Base-by-base conservation (phyloP, 179 eudicot genomes). In the Drosera spatulata region DNA sequence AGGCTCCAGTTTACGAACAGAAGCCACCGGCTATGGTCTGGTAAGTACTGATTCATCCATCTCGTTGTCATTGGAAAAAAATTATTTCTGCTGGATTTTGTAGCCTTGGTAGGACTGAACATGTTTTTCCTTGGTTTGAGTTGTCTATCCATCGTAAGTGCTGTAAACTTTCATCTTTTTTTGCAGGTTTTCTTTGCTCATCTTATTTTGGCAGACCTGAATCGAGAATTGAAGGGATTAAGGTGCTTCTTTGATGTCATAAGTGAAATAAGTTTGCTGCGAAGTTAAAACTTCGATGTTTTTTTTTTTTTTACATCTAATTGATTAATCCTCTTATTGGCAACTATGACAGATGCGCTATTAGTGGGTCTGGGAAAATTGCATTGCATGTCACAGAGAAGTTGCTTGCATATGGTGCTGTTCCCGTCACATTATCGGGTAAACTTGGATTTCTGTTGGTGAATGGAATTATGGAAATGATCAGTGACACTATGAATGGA, bases 1-100 rank as follows among this genome's bases (percentile, higher is more conserved):
- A 60, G 88, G 93, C 59, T 75, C 98, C 69, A 93, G 99, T 74
- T 79, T 93, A 44, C 80, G 97, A 44, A 84, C 95, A 44, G 99
- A 93, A 75, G 99, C 99, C 67, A 93, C 94, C 61, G 99, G 97
- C 65, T 93, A 93, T 79, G 99, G 99, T 53, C 74, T 93, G 93
- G 99, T 90, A 61, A 50, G 70, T 53, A 53, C 48, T 53, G 54
- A 6, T 52, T 52, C 64, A 58, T 52, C 58, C 49, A 45, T 45
- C 49, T 45, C n/a, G n/a, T n/a, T n/a, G n/a, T n/a, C n/a, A n/a
- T n/a, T n/a, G n/a, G n/a, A n/a, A n/a, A n/a, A n/a, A n/a, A n/a
- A n/a, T n/a, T n/a, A n/a, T n/a, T 22, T 22, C 33, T 22, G 33
- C 37, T 52, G 14, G 55, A 52, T 6, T 9, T n/a, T 33, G 6